phyloP scores from a whole-genome alignment of 805 yeast species.

The Kuraishia molischiana region DNA sequence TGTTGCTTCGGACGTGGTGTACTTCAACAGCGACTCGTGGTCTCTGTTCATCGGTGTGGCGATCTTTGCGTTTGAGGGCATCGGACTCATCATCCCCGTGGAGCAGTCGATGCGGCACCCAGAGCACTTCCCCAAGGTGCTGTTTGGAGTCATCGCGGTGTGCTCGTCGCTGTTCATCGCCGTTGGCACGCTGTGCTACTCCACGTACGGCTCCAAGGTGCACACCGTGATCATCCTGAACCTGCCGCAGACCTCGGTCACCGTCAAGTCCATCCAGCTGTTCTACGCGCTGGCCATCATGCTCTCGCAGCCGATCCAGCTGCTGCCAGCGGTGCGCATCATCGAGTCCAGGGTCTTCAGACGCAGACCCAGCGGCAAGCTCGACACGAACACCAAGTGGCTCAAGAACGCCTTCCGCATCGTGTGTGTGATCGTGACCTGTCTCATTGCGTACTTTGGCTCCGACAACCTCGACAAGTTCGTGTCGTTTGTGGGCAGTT shows the following conservation, averaged over 20 bases:
- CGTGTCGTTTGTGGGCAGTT: constrained; percentile 75
- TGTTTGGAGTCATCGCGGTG: constrained; percentile 49
- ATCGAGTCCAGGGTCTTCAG: constrained; percentile 54
- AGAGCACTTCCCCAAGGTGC: constrained; percentile 57
- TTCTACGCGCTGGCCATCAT: constrained; percentile 68
- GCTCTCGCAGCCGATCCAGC: constrained; percentile 71
- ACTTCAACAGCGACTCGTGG: constrained; percentile 49
- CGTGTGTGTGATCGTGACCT: constrained; percentile 41
- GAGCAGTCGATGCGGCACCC: constrained; percentile 77
- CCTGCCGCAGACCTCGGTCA: constrained; percentile 56
- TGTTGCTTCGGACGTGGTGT: constrained; percentile 38
- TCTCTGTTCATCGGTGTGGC: constrained; percentile 76
- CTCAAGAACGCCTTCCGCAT: constrained; percentile 50
- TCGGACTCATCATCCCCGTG: constrained; percentile 72
- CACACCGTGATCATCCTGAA: constrained; percentile 64
- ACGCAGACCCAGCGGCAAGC: constrained; percentile 45
- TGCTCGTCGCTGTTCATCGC: constrained; percentile 54
- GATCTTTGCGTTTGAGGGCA: constrained; percentile 83
- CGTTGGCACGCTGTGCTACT: constrained; percentile 60
- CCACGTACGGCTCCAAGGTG: constrained; percentile 55
- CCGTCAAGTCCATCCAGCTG: constrained; percentile 57
- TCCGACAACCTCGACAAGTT: constrained; percentile 62
- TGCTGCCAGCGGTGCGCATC: constrained; percentile 71
- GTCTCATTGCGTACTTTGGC: constrained; percentile 54
- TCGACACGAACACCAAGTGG: constrained; percentile 48